A percentile compares a stretch with the other conserved stretches of the same genome.
Conservation (phyloP, 495 filamentous ascomycete genomes). For the Tuber microsphaerosporum region DNA sequence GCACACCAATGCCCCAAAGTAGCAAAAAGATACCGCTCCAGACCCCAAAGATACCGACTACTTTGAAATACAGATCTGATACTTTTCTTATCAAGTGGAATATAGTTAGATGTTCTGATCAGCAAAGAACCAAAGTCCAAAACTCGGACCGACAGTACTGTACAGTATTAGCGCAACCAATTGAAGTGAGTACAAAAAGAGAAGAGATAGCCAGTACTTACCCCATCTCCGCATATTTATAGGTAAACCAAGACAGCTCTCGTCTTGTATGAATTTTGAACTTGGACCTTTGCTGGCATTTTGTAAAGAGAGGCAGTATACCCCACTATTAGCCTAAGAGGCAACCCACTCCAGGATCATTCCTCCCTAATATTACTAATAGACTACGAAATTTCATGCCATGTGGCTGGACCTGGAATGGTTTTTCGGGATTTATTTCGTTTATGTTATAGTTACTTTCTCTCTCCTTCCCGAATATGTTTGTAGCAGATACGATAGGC, state of each 20-base stretch:
- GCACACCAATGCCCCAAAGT: too few species aligned
- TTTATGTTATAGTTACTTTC: too few species aligned
- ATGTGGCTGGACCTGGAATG: neutral
- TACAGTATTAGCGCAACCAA: neutral
- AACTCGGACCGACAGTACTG: neutral
- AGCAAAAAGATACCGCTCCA: too few species aligned
- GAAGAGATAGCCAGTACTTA: neutral
- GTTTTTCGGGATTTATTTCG: too few species aligned
- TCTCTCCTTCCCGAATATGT: too few species aligned
- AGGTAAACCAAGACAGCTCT: neutral
- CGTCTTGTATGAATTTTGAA: neutral
- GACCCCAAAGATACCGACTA: neutral
- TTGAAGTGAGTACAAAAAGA: neutral
- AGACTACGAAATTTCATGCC: neutral
- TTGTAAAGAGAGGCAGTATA: neutral
- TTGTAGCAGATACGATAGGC: too few species aligned
- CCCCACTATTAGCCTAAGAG: neutral
- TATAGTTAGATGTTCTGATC: neutral
- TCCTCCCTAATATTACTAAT: too few species aligned
- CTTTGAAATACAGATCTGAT: neutral
- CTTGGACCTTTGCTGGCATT: neutral
- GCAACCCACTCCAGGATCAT: too few species aligned
- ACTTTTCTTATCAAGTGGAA: neutral
- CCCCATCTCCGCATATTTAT: neutral
- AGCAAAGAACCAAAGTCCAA: neutral